Conservation (phyloP, 306 rosid genomes). For the Prunus fruticosa region DNA sequence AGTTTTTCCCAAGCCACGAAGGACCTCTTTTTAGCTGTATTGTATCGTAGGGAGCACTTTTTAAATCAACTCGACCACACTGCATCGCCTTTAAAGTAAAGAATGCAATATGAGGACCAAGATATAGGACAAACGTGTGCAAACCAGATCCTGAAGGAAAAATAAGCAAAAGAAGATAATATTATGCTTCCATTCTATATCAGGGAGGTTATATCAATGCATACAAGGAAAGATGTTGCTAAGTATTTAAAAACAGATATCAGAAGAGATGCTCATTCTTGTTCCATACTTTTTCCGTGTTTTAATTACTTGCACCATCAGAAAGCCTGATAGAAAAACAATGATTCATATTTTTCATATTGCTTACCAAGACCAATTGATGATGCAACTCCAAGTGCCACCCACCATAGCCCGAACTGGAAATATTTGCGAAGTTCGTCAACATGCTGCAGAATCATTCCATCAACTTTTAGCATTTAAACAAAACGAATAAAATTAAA, state of each 20-base stretch:
- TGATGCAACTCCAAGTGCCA: slow-evolving; percentile 93
- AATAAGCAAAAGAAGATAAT: slow-evolving; percentile 8
- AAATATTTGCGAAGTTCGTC: slow-evolving; percentile 77
- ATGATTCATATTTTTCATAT: slow-evolving; percentile 5
- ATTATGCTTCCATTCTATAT: neutral
- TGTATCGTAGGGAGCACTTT: slow-evolving; percentile 91
- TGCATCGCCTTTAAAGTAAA: slow-evolving; percentile 92
- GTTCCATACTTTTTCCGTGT: slow-evolving; percentile 14
- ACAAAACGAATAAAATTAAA: neutral
- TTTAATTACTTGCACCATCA: slow-evolving; percentile 21
- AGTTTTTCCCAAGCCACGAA: slow-evolving; percentile 90
- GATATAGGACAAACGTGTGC: slow-evolving; percentile 96
- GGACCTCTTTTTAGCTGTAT: slow-evolving; percentile 82
- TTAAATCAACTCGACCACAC: slow-evolving; percentile 95
- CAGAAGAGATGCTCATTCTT: slow-evolving; percentile 12
- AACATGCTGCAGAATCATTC: slow-evolving; percentile 61
- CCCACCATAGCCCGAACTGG: slow-evolving; percentile 90
- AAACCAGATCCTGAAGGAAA: slow-evolving; percentile 88
- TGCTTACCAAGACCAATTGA: slow-evolving; percentile 95
- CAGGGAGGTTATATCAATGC: neutral
- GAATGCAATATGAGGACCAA: slow-evolving; percentile 95
- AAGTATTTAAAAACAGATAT: neutral
- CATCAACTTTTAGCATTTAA: slow-evolving; percentile 19
- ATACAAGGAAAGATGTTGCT: neutral
- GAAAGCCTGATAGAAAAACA: slow-evolving; percentile 13